Base-by-base conservation (phyloP, 257 asterid species). In the Mentha longifolia region DNA sequence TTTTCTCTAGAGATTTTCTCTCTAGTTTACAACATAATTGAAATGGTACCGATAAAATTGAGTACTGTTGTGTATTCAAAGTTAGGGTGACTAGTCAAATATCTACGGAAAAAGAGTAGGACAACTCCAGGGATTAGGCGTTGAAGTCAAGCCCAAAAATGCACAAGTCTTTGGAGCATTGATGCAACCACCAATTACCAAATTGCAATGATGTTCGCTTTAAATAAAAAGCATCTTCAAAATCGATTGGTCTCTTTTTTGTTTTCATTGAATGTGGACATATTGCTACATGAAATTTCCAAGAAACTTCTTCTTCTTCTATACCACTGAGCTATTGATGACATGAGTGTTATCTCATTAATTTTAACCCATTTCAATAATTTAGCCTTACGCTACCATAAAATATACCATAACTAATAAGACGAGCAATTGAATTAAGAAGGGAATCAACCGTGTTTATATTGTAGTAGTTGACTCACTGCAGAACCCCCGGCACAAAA, bases 61-160 rank as follows among this genome's bases (percentile, higher is more conserved):
- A 28, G 31, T 2, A 28, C 3, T 28, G 31, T 2, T 1, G 3
- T n/a, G n/a, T 47, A 5, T 47, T 47, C 54, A 16, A 47, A 47
- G 9, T 5, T 6, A 30, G 52, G 51, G 31, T 65, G 77, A 73
- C 73, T 65, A 56, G 78, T 74, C 67, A 65, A 74, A 55, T 12
- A 25, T 17, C 3, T 51, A 51, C 49, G n/a, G 37, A 42, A 51
- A 52, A 49, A 22, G 33, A 20, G n/a, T 50, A 33, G 9, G 8
- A 35, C 39, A 0, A 5, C 39, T 35, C 11, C 1, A 20, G 20
- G 25, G 58, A 31, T 62, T 37, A 28, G 46, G n/a, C 45, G 45
- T 70, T 69, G 52, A 72, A 49, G 70, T 67, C 59, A 50, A 50
- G 46, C 2, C 2, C 47, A 13, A 6, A 59, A 15, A 6, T 46